These are phyloP conservation scores for Cystofilobasidium bisporidii DNA, from an alignment of 768 basidiomycete species.

Conservation along the genomic window DNA sequence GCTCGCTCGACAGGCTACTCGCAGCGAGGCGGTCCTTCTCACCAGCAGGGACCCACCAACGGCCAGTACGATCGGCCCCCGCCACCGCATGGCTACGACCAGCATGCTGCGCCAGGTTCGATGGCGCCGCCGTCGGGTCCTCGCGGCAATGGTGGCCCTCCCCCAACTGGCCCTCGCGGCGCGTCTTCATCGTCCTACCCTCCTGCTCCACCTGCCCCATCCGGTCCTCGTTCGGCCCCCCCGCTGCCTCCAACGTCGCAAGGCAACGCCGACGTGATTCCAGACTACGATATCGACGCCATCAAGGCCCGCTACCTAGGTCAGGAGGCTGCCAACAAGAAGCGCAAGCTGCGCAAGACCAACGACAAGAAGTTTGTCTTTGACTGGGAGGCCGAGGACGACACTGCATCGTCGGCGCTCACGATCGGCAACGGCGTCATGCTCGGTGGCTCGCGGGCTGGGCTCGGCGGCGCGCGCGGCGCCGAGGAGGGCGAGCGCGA, in stretches of 20 bases:
- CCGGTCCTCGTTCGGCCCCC: conserved; percentile 54
- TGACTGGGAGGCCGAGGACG: conserved; percentile 95
- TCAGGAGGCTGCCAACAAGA: conserved; percentile 59
- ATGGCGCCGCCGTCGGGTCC: conserved; percentile 13
- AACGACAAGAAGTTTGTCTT: conserved; percentile 97
- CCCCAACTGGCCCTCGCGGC: conserved; percentile 11
- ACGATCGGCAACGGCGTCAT: conserved; percentile 32
- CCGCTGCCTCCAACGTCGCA: conserved; percentile 43
- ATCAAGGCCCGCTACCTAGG: conserved; percentile 92
- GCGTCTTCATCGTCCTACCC: not conserved
- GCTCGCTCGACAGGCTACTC: not conserved
- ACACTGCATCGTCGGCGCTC: conserved; percentile 53
- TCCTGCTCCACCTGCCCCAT: conserved; percentile 46
- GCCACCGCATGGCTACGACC: conserved; percentile 5
- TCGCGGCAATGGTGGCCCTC: not conserved
- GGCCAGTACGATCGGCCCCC: not conserved
- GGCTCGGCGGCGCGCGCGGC: conserved; percentile 34
- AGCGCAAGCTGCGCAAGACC: conserved; percentile 61
- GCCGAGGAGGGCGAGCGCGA: conserved; percentile 11
- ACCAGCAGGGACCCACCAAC: not conserved
- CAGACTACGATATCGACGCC: conserved; percentile 65
- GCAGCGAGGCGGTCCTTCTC: not conserved
- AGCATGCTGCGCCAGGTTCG: not conserved
- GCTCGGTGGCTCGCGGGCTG: conserved; percentile 39
- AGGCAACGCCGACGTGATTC: conserved; percentile 33